A percentile compares a stretch with the other conserved stretches of the same genome.
Evolutionary conservation across 2,329 filamentous ascomycete genomes (phyloP).

Genomic region (Alternaria longipes): DNA sequence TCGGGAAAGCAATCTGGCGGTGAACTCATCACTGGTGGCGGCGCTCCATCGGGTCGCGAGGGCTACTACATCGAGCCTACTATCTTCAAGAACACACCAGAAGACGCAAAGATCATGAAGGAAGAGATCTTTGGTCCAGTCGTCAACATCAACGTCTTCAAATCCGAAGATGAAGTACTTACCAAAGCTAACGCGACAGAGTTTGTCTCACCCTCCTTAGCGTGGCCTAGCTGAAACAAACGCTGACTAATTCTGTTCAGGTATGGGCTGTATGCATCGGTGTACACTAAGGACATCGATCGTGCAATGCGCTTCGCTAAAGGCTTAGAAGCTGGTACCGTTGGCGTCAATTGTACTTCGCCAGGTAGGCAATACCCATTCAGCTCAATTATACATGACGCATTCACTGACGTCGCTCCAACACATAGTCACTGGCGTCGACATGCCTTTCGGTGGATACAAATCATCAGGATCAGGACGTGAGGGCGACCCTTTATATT

Average conservation of each 20-base stretch:
- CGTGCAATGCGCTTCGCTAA: slow-evolving; percentile 53
- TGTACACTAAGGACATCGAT: slow-evolving; percentile 70
- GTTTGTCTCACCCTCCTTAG: slow-evolving; percentile 23
- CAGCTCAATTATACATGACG: background rate
- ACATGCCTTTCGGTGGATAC: slow-evolving; percentile 56
- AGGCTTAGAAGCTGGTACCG: slow-evolving; percentile 52
- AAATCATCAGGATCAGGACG: slow-evolving; percentile 50
- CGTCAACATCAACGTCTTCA: slow-evolving; percentile 79
- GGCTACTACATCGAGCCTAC: slow-evolving; percentile 72
- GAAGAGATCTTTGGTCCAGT: slow-evolving; percentile 89
- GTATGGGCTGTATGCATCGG: slow-evolving; percentile 84
- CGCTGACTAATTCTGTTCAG: slow-evolving; percentile 14
- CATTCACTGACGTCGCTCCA: background rate
- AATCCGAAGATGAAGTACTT: slow-evolving; percentile 79
- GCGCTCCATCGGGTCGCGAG: slow-evolving; percentile 39
- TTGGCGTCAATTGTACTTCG: slow-evolving; percentile 54
- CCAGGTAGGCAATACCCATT: slow-evolving; percentile 27
- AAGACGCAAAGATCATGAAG: slow-evolving; percentile 80
- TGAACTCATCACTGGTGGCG: slow-evolving; percentile 43
- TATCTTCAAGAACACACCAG: slow-evolving; percentile 80
- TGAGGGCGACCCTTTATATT: slow-evolving; percentile 45
- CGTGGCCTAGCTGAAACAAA: slow-evolving; percentile 3
- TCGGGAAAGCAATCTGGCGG: slow-evolving; percentile 72
- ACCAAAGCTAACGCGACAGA: slow-evolving; percentile 83
- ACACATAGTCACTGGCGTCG: slow-evolving; percentile 23